These are phyloP conservation scores for Penicillium sp. DNA, from an alignment of 2,329 filamentous ascomycete genomes.

Conservation along the genomic window DNA sequence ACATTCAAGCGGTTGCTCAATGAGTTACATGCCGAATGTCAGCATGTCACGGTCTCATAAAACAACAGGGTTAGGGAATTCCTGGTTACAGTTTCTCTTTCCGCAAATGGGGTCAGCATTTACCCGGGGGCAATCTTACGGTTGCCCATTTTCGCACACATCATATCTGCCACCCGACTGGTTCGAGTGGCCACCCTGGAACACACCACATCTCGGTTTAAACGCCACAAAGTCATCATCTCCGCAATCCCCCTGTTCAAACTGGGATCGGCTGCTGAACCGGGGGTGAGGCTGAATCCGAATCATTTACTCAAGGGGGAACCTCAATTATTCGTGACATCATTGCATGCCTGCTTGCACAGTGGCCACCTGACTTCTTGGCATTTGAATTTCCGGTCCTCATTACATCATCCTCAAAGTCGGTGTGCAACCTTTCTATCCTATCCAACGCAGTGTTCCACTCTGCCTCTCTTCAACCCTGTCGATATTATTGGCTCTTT, in stretches of 20 bases:
- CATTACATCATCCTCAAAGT: conserved; percentile 17
- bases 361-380: conserved; percentile 27
- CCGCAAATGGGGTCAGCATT: conserved; percentile 1
- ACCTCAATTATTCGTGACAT: conserved; percentile 28
- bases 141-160: conserved; percentile 17
- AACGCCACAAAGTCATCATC: conserved; percentile 17
- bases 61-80: neutral
- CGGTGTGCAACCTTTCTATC: conserved; percentile 14
- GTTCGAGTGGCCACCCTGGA: conserved; percentile 19
- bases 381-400: conserved; percentile 14
- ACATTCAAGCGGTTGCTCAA: conserved; percentile 2
- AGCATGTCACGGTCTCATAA: conserved; percentile 8
- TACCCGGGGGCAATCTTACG: conserved; percentile 4
- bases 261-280: conserved; percentile 8
- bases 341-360: conserved; percentile 28
- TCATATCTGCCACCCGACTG: conserved; percentile 22
- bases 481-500: conserved; percentile 20
- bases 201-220: conserved; percentile 1
- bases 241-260: conserved; percentile 15
- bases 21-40: neutral
- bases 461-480: conserved; percentile 13
- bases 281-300: conserved; percentile 8
- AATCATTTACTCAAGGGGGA: conserved; percentile 20
- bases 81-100: neutral
- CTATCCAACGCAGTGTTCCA: conserved; percentile 7